Conservation (phyloP, 768 basidiomycete species). For the Boletus sensibilis region DNA sequence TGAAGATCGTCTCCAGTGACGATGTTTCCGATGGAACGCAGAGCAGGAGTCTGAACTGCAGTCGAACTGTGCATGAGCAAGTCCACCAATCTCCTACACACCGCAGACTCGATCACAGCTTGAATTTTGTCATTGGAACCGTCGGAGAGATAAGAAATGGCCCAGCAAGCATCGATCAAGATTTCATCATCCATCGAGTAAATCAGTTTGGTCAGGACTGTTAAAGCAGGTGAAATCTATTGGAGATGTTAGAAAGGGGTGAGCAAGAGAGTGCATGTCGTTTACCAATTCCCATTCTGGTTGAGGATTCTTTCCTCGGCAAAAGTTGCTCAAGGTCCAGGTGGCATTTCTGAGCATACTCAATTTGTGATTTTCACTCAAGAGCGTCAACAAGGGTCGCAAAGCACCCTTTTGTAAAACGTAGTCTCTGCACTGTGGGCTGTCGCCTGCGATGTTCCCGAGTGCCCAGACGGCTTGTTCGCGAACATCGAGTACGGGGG, state of each 20-base stretch:
- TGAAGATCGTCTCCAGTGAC: constrained; percentile 99
- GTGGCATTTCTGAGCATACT: constrained; percentile 99
- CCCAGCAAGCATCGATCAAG: constrained; percentile 99
- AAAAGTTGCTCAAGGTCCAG: constrained; percentile 99
- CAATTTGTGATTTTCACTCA: constrained; percentile 97
- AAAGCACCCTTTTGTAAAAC: constrained; percentile 93
- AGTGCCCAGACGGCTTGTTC: constrained; percentile 99
- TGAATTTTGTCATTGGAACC: constrained; percentile 99
- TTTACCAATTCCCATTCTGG: constrained; percentile 95
- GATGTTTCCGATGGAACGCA: constrained; percentile 98
- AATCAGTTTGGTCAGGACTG: constrained; percentile 96
- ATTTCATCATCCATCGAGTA: constrained; percentile 99
- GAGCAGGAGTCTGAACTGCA: constrained; percentile 96
- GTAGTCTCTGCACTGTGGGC: constrained; percentile 95
- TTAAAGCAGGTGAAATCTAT: constrained; percentile 94
- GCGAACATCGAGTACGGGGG: constrained; percentile 92
- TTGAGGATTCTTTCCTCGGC: constrained; percentile 95
- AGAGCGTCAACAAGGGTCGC: constrained; percentile 81
- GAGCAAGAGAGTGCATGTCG: constrained; percentile 14
- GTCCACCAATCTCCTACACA: constrained; percentile 96
- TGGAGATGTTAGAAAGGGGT: constrained; percentile 13
- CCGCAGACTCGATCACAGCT: constrained; percentile 97
- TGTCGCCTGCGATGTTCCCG: constrained; percentile 98
- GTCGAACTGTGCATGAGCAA: constrained; percentile 93
- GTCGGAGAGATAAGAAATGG: constrained; percentile 98